phyloP scores from a whole-genome alignment of 176 grass and related monocot genomes.

The barley (Hordeum vulgare) region DNA sequence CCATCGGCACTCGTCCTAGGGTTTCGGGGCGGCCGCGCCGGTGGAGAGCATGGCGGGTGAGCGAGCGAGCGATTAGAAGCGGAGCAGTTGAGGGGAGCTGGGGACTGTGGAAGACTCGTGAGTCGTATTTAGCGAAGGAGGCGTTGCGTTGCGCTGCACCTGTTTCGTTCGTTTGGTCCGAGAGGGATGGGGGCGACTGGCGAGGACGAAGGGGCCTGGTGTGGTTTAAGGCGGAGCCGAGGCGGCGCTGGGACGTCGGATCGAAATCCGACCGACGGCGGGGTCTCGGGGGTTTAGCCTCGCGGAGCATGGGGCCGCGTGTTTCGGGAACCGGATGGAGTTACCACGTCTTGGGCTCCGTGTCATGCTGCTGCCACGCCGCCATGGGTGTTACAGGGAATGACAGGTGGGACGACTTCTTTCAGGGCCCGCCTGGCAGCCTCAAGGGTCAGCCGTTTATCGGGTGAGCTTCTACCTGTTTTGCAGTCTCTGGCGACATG shows the following conservation, averaged over 20 bases:
- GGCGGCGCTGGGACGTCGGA: neutral
- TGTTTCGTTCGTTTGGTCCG: constrained; percentile 15
- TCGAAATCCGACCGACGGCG: constrained; percentile 11
- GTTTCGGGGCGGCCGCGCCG: neutral
- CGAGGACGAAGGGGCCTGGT: neutral
- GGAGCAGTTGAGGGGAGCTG: neutral
- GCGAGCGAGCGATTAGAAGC: neutral
- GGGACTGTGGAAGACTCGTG: constrained; percentile 19
- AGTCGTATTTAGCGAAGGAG: neutral
- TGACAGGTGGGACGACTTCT: neutral
- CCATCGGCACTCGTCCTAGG: constrained; percentile 43
- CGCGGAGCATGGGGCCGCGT: constrained; percentile 32
- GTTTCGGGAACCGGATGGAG: constrained; percentile 15
- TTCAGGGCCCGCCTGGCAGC: neutral
- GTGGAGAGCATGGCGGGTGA: constrained; percentile 9
- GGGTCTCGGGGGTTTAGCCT: neutral
- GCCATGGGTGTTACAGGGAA: too few species aligned
- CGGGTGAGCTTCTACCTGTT: neutral
- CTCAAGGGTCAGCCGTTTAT: accelerated
- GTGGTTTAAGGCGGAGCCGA: constrained; percentile 8
- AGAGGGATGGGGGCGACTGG: neutral
- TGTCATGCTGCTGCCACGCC: neutral
- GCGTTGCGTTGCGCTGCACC: neutral
- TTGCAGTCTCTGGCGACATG: neutral
- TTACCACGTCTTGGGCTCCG: constrained; percentile 14